phyloP scores from a whole-genome alignment of 495 filamentous ascomycete genomes.

The Penicillium goetzii region DNA sequence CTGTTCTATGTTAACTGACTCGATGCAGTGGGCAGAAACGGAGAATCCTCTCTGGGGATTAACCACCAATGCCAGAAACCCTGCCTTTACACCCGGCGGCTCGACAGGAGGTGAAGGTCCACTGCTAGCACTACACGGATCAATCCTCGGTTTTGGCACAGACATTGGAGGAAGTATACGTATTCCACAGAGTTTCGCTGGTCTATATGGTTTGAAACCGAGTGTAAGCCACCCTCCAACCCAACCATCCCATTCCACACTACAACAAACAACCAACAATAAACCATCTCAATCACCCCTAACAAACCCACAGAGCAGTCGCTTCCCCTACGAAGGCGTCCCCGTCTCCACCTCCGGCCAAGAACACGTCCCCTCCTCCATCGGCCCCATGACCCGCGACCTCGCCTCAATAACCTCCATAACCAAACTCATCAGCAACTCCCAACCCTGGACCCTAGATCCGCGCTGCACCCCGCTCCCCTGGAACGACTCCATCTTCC shows the following conservation, averaged over 20 bases:
- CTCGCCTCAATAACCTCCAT: conserved; percentile 45
- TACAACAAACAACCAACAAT: no score
- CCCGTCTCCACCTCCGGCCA: conserved; percentile 56
- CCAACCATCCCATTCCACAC: no score
- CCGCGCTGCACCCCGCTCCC: conserved; percentile 51
- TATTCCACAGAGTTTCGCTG: conserved; percentile 58
- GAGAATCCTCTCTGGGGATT: conserved; percentile 60
- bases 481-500: conserved; percentile 48
- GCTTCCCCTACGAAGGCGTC: conserved; percentile 52
- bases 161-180: conserved; percentile 65
- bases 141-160: conserved; percentile 66
- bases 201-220: conserved; percentile 61
- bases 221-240: conserved; percentile 37
- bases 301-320: conserved; percentile 37
- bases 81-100: conserved; percentile 56
- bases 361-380: conserved; percentile 55
- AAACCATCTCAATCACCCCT: neutral
- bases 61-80: conserved; percentile 53
- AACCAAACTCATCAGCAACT: conserved; percentile 44
- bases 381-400: conserved; percentile 55
- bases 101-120: conserved; percentile 68
- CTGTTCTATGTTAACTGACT: neutral
- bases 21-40: conserved; percentile 51
- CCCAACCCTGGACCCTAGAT: conserved; percentile 50
- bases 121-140: conserved; percentile 62